Conservation (phyloP, 1,284 basidiomycete species). For the Trichosporon ovoides region DNA sequence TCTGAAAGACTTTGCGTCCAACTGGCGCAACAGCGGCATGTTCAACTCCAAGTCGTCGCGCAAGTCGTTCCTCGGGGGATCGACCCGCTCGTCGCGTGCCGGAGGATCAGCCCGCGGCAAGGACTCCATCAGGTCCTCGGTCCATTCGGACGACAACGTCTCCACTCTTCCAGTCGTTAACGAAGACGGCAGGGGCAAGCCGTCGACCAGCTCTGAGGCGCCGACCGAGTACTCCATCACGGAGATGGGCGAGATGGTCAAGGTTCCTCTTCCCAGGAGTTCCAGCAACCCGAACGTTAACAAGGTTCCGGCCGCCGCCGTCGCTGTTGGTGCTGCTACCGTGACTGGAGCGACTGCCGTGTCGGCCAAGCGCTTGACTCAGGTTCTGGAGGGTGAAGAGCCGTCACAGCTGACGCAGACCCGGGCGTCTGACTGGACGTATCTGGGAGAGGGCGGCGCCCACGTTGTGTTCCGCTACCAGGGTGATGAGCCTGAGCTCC, state of each 20-base stretch:
- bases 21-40: slow-evolving; percentile 25
- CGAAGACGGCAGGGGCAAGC: slow-evolving; percentile 1
- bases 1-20: slow-evolving; percentile 23
- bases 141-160: not conserved
- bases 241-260: slow-evolving; percentile 35
- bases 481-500: slow-evolving; percentile 56
- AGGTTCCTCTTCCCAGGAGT: slow-evolving; percentile 15
- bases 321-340: not conserved
- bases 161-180: not conserved
- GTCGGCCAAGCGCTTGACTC: not conserved
- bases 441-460: slow-evolving; percentile 82
- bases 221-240: slow-evolving; percentile 33
- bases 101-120: not conserved
- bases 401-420: slow-evolving; percentile 17
- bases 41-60: slow-evolving; percentile 1
- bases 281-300: not conserved
- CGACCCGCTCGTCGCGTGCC: not conserved
- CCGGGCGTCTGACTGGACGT: slow-evolving; percentile 62
- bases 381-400: slow-evolving; percentile 2
- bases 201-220: slow-evolving; percentile 20
- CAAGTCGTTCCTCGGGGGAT: slow-evolving; percentile 6
- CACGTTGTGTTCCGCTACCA: slow-evolving; percentile 77
- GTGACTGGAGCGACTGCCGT: not conserved
- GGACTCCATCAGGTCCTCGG: not conserved
- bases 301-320: not conserved